Conservation (phyloP, 2,329 filamentous ascomycete species). For the Colletotrichum aenigma region DNA sequence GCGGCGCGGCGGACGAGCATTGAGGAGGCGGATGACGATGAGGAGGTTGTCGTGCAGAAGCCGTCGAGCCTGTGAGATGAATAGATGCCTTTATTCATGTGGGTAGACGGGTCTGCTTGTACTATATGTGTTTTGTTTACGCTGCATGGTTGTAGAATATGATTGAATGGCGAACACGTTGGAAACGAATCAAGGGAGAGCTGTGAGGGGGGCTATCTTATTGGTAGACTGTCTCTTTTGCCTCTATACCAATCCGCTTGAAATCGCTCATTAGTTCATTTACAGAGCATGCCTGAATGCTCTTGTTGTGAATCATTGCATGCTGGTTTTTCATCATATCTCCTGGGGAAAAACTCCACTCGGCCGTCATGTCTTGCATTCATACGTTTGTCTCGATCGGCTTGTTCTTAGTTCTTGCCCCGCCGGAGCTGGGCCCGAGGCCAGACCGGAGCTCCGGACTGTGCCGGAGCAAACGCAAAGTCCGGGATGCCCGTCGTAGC, state of each 20-base stretch:
- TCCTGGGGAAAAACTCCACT: no score
- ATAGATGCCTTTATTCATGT: not conserved
- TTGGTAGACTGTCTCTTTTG: not conserved
- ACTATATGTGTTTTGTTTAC: conserved; percentile 20
- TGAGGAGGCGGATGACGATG: conserved; percentile 62
- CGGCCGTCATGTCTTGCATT: no score
- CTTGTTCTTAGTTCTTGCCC: not conserved
- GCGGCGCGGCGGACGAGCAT: conserved; percentile 61
- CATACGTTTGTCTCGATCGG: not conserved
- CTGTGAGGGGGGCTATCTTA: not conserved
- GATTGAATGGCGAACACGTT: conserved; percentile 6
- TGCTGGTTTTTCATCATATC: no score
- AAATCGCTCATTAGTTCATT: not conserved
- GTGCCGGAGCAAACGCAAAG: not conserved
- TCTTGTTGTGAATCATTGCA: no score
- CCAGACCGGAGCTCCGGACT: not conserved
- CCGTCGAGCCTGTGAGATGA: conserved; percentile 1
- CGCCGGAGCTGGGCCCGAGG: not conserved
- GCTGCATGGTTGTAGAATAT: conserved; percentile 4
- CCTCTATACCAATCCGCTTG: not conserved
- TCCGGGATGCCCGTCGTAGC: not conserved
- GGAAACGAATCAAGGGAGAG: not conserved
- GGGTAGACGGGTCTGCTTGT: conserved; percentile 4
- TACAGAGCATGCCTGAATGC: not conserved
- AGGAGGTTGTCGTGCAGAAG: conserved; percentile 40